These are phyloP conservation scores for Tetramitus jugosus DNA, from an alignment of 208 protist genomes.

Conservation along the genomic window DNA sequence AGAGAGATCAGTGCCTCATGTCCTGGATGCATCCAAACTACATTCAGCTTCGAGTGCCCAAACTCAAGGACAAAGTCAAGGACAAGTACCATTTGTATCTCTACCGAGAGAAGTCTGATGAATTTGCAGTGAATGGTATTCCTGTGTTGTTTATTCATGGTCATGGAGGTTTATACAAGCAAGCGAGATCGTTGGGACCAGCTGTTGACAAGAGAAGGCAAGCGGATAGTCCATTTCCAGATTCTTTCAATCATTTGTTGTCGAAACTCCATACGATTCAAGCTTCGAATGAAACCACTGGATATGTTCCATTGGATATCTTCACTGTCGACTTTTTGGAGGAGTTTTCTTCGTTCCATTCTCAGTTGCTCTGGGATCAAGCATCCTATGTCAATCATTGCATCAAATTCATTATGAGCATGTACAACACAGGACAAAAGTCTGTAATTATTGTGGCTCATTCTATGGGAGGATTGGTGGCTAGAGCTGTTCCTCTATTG, in stretches of 20 bases:
- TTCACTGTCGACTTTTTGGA: slow-evolving; percentile 6
- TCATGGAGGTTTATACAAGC: not conserved
- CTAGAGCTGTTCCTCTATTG: not conserved
- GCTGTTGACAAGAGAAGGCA: not conserved
- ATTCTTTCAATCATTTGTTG: too few species aligned
- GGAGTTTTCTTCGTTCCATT: not conserved
- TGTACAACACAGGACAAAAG: not conserved
- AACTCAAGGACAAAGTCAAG: not conserved
- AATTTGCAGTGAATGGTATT: not conserved
- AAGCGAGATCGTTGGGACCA: not conserved
- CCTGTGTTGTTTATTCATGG: slow-evolving; percentile 8
- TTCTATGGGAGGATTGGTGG: slow-evolving; percentile 6
- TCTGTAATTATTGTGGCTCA: slow-evolving; percentile 8
- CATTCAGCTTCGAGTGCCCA: not conserved
- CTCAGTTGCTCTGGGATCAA: not conserved
- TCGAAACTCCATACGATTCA: too few species aligned
- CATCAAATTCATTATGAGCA: not conserved
- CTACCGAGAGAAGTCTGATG: not conserved
- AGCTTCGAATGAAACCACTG: too few species aligned
- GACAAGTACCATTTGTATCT: not conserved
- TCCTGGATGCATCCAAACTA: not conserved
- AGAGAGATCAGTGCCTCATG: not conserved
- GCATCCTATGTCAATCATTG: not conserved
- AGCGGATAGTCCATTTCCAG: not conserved
- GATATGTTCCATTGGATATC: not conserved